Evolutionary conservation across 345 rosid species (phyloP), one percentile per base, ranked within the genome.

Genomic region (Brassica carinata): DNA sequence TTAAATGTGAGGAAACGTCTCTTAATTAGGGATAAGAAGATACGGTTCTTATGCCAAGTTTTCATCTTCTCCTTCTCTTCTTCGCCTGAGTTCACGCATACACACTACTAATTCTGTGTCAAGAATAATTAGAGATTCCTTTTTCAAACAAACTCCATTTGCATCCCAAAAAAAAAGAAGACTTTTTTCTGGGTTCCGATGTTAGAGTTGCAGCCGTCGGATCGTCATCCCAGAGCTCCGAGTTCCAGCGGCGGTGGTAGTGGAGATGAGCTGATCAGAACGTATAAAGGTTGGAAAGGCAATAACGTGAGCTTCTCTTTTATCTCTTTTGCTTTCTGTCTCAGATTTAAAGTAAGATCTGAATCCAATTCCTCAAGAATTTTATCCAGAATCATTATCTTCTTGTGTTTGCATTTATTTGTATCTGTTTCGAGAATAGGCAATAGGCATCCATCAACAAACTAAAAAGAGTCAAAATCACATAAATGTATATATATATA

Each of bases 231-330:
- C 13, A 66, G 73, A 76, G 71, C 81, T 64, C 68, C 86, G 30
- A 78, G 53, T 34, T 55, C 76, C 61, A 76, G 36, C 61, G 82
- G 82, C 72, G 86, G 69, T 15, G 86, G 64, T 8, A 85, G 76
- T 59, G 82, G 74, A 51, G 34, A 70, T 33, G 86, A 76, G 82
- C 79, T 82, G 81, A 80, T 82, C 75, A 89, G 86, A 86, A 85
- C 89, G 67, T 90, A 90, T 69, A 85, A 85, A 76, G 89, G 87
- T 11, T 92, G 97, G 97, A 88, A 90, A 84, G 95, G 95, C 76
- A 90, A 87, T 68, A 92, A 92, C 84, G 95, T 90, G 80, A 90
- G 88, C 73, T 65, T 11, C 67, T 80, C 27, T 1, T 13, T 31
- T 18, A 7, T 15, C 53, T 8, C 13, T 69, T n/a, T 29, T 48